Percentiles rank a stretch among this genome's conserved stretches.
Evolutionary conservation across 495 filamentous ascomycete species (phyloP).

Genomic region (Staphylotrichum tortipilum): DNA sequence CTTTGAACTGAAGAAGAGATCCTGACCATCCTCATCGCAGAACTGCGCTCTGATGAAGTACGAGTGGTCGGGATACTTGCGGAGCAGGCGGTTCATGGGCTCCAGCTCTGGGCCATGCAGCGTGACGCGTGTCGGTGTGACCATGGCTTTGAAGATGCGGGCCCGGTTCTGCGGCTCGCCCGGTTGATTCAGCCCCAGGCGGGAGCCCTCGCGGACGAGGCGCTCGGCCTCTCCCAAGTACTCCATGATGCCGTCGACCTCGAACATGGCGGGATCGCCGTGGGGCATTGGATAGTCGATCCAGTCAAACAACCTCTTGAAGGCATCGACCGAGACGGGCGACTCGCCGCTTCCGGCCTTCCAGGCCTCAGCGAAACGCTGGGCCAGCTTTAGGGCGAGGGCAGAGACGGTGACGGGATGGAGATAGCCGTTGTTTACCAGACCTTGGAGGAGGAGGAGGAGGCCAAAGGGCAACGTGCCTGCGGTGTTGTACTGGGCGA

Average conservation of each 20-base stretch:
- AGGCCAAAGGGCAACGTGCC: constrained; percentile 25
- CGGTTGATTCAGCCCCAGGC: constrained; percentile 18
- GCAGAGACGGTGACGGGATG: constrained; percentile 33
- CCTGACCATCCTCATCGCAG: constrained; percentile 61
- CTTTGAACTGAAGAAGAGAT: constrained; percentile 47
- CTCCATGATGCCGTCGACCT: constrained; percentile 33
- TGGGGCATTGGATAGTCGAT: constrained; percentile 42
- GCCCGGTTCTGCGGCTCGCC: constrained; percentile 19
- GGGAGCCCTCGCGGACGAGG: constrained; percentile 22
- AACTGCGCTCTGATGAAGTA: constrained; percentile 61
- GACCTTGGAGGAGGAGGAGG: constrained; percentile 44
- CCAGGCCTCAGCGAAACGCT: constrained; percentile 6
- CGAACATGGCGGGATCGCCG: constrained; percentile 37
- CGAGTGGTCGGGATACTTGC: constrained; percentile 56
- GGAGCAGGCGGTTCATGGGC: constrained; percentile 62
- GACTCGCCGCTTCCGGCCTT: constrained; percentile 1
- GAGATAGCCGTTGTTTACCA: constrained; percentile 46
- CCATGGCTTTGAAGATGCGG: constrained; percentile 50
- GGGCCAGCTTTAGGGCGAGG: constrained; percentile 25
- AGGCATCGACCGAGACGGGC: constrained; percentile 34
- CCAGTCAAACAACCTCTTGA: constrained; percentile 39
- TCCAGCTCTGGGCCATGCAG: constrained; percentile 64
- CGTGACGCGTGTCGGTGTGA: constrained; percentile 61
- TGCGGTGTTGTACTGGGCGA: constrained; percentile 6
- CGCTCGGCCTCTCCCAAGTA: constrained; percentile 35